phyloP scores from a whole-genome alignment of 1,284 basidiomycete species.

The Hemileccinum hortonii region DNA sequence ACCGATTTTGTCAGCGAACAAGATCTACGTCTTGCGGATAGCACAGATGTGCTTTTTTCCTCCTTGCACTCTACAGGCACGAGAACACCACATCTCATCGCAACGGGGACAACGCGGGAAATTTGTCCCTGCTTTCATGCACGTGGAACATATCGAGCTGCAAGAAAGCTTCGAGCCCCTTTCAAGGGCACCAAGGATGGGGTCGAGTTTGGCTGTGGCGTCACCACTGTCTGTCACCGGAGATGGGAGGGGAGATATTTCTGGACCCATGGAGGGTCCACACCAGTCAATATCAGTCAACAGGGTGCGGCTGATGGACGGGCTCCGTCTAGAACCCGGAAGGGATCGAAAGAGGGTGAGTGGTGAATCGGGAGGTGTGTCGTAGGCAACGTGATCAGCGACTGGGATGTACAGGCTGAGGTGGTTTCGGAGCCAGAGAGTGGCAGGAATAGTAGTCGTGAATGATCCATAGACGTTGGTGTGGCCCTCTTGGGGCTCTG shows the following conservation, averaged over 20 bases:
- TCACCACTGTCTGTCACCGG: slow-evolving; percentile 29
- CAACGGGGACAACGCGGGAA: slow-evolving; percentile 68
- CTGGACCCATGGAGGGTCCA: neutral
- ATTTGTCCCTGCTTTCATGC: slow-evolving; percentile 55
- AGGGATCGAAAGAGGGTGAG: slow-evolving; percentile 19
- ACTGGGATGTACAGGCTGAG: slow-evolving; percentile 21
- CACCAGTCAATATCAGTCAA: slow-evolving; percentile 23
- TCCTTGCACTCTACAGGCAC: slow-evolving; percentile 57
- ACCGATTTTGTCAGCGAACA: neutral
- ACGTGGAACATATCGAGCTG: slow-evolving; percentile 51
- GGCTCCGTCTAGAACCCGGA: slow-evolving; percentile 24
- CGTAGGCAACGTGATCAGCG: slow-evolving; percentile 17
- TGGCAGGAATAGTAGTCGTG: slow-evolving; percentile 37
- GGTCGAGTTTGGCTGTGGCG: slow-evolving; percentile 36
- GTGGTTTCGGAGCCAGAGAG: slow-evolving; percentile 24
- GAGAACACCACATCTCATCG: slow-evolving; percentile 65
- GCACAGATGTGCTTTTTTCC: slow-evolving; percentile 50
- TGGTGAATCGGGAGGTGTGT: slow-evolving; percentile 34
- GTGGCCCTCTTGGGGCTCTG: slow-evolving; percentile 29
- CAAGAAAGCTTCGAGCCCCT: slow-evolving; percentile 52
- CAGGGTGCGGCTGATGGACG: slow-evolving; percentile 39
- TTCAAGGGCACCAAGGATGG: slow-evolving; percentile 56
- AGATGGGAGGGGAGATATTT: slow-evolving; percentile 21
- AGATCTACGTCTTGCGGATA: slow-evolving; percentile 11
- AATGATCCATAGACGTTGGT: slow-evolving; percentile 50